Conservation (phyloP, 805 yeast genomes). For the Hanseniaspora thailandica region DNA sequence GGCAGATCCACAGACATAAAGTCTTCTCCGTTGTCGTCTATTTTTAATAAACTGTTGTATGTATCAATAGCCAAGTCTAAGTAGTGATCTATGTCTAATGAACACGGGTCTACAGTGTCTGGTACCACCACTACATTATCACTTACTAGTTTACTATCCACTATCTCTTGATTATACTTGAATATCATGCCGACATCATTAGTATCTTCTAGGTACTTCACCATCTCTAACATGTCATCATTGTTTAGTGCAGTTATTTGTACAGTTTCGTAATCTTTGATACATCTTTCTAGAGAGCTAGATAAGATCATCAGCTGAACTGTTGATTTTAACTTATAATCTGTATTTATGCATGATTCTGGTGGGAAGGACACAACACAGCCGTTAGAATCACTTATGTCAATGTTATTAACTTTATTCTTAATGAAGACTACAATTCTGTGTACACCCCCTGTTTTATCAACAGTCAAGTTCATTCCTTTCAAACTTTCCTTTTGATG, state of each 20-base stretch:
- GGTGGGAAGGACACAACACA: constrained; percentile 9
- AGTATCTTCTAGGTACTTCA: background rate
- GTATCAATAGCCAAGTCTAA: background rate
- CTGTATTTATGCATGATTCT: background rate
- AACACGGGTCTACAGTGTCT: constrained; percentile 3
- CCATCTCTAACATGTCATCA: background rate
- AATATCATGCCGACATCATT: background rate
- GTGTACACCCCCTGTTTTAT: background rate
- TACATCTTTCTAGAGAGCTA: background rate
- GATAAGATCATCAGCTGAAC: background rate
- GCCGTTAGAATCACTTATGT: background rate
- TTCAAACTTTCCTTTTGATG: background rate
- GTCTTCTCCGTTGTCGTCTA: background rate
- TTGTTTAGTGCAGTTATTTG: background rate
- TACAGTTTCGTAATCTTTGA: background rate
- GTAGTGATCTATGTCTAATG: constrained; percentile 8
- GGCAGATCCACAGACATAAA: constrained; percentile 11
- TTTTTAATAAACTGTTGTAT: background rate
- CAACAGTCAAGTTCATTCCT: background rate
- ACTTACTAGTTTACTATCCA: background rate
- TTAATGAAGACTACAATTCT: background rate
- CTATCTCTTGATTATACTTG: background rate
- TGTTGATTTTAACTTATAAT: background rate
- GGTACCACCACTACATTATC: background rate
- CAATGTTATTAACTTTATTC: background rate